Conservation (phyloP, 352 stramenopile species). For the Phytophthora colocasiae region DNA sequence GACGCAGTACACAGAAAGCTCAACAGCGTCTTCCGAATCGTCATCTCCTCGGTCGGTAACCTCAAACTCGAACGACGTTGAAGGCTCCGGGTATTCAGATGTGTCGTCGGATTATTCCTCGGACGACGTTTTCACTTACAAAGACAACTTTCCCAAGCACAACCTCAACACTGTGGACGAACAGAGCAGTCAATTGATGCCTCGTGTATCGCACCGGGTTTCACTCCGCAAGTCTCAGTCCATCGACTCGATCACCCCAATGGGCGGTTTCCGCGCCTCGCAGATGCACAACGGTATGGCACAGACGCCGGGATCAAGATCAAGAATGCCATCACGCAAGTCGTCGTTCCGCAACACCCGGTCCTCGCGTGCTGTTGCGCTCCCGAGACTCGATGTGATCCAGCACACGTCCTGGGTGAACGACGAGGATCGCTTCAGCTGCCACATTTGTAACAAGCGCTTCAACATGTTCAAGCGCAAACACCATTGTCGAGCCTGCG, state of each 20-base stretch:
- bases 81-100: slow-evolving; percentile 56
- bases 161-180: slow-evolving; percentile 78
- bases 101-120: slow-evolving; percentile 66
- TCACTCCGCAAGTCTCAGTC: slow-evolving; percentile 62
- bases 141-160: slow-evolving; percentile 62
- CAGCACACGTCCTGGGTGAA: slow-evolving; percentile 88
- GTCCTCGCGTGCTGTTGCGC: slow-evolving; percentile 73
- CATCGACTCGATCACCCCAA: slow-evolving; percentile 53
- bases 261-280: slow-evolving; percentile 43
- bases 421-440: slow-evolving; percentile 86
- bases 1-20: slow-evolving; percentile 69
- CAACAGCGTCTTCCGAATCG: slow-evolving; percentile 74
- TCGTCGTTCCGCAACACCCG: slow-evolving; percentile 80
- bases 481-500: slow-evolving; percentile 86
- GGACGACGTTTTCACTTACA: slow-evolving; percentile 69
- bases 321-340: slow-evolving; percentile 61
- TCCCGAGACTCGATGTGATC: slow-evolving; percentile 78
- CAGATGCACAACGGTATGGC: slow-evolving; percentile 35
- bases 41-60: slow-evolving; percentile 60
- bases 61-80: slow-evolving; percentile 82
- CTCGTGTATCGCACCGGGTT: slow-evolving; percentile 34
- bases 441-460: slow-evolving; percentile 90
- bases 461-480: slow-evolving; percentile 92
- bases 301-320: slow-evolving; percentile 31
- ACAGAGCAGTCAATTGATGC: slow-evolving; percentile 63